These are phyloP conservation scores for Penicillium daleae DNA, from an alignment of 495 filamentous ascomycete genomes.

Conservation along the genomic window DNA sequence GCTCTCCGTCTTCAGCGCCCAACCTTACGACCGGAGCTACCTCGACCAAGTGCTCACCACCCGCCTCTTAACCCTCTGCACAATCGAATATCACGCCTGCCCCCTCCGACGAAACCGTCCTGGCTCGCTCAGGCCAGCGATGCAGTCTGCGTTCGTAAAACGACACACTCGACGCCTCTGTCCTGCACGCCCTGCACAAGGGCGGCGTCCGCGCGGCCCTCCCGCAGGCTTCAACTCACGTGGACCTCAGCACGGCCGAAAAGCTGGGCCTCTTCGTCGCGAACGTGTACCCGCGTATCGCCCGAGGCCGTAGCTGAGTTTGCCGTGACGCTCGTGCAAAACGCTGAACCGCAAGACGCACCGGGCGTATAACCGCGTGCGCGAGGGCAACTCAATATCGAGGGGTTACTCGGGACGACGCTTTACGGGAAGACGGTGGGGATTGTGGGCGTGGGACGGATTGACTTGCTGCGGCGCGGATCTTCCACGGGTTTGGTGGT, in stretches of 20 bases:
- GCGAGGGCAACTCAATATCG: conserved; percentile 71
- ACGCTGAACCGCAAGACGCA: conserved; percentile 73
- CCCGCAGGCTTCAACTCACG: conserved; percentile 70
- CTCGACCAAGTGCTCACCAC: conserved; percentile 37
- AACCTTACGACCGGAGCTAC: conserved; percentile 62
- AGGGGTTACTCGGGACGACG: conserved; percentile 64
- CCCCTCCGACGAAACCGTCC: conserved; percentile 57
- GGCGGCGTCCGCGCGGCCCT: conserved; percentile 59
- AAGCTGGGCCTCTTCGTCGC: conserved; percentile 64
- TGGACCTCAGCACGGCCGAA: conserved; percentile 61
- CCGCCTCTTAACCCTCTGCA: conserved; percentile 35
- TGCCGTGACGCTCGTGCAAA: conserved; percentile 66
- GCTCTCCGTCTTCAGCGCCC: conserved; percentile 64
- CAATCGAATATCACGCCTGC: conserved; percentile 59
- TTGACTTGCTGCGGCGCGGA: conserved; percentile 43
- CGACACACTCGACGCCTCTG: conserved; percentile 56
- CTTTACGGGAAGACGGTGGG: conserved; percentile 61
- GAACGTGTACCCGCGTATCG: conserved; percentile 67
- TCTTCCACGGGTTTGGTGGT: conserved; percentile 66
- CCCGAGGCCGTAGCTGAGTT: conserved; percentile 77
- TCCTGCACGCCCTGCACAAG: conserved; percentile 53
- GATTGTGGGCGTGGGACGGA: conserved; percentile 41
- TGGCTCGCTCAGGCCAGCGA: conserved; percentile 54
- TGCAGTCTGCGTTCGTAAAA: conserved; percentile 74
- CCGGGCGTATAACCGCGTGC: conserved; percentile 71